A percentile compares a stretch with the other conserved stretches of the same genome.
These are phyloP conservation scores for Xerocomellus intermedius DNA, from an alignment of 768 basidiomycete genomes.

Conservation along the genomic window DNA sequence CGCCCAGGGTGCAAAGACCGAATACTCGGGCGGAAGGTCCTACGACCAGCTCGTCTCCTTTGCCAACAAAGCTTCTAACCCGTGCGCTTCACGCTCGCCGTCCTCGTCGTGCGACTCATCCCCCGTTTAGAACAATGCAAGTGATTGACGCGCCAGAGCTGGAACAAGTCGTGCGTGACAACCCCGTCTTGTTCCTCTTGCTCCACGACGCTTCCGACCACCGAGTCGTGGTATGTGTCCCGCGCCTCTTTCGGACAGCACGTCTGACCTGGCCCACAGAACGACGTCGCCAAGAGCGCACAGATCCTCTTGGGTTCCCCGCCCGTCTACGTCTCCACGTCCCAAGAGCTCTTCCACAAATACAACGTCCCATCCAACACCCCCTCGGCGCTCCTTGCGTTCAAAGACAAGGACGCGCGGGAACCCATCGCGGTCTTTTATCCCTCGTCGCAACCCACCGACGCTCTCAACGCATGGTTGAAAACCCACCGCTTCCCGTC, in stretches of 20 bases:
- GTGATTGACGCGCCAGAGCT: constrained; percentile 10
- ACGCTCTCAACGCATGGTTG: constrained; percentile 52
- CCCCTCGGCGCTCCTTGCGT: constrained; percentile 64
- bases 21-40: constrained; percentile 74
- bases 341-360: constrained; percentile 32
- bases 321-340: constrained; percentile 44
- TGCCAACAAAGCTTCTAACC: constrained; percentile 67
- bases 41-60: constrained; percentile 72
- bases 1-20: constrained; percentile 55
- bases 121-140: constrained; percentile 19
- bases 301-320: constrained; percentile 49
- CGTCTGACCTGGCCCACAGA: constrained; percentile 32
- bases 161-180: constrained; percentile 9
- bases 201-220: constrained; percentile 41
- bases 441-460: not conserved
- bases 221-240: constrained; percentile 32
- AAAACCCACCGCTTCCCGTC: constrained; percentile 70
- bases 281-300: constrained; percentile 55
- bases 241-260: not conserved
- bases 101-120: not conserved
- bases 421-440: constrained; percentile 46
- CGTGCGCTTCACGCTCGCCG: constrained; percentile 45
- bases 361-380: constrained; percentile 37
- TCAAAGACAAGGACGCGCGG: constrained; percentile 56
- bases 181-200: constrained; percentile 43